These are phyloP conservation scores for Peronosclerospora sorghi DNA, from an alignment of 352 stramenopile species.

Conservation along the genomic window DNA sequence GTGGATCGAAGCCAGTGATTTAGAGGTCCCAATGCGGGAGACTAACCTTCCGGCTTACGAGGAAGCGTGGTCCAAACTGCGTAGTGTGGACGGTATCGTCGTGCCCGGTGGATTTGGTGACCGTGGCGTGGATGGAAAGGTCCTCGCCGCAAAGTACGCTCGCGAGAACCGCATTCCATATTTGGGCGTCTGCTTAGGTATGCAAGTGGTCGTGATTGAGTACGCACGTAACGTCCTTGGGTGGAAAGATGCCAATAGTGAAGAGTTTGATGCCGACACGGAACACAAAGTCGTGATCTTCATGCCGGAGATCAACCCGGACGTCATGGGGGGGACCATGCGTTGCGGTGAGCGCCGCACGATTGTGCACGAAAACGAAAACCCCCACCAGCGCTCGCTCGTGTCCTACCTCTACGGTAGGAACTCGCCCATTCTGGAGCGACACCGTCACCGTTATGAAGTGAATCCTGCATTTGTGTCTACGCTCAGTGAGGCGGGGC, in stretches of 20 bases:
- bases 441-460: constrained; percentile 98
- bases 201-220: constrained; percentile 92
- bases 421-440: constrained; percentile 86
- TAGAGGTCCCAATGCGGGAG: constrained; percentile 84
- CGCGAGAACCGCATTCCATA: constrained; percentile 93
- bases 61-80: constrained; percentile 89
- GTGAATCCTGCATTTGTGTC: constrained; percentile 95
- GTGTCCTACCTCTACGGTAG: constrained; percentile 88
- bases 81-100: constrained; percentile 90
- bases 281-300: constrained; percentile 96
- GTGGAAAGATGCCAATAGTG: constrained; percentile 90
- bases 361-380: constrained; percentile 82
- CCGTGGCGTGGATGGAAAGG: constrained; percentile 97
- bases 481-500: constrained; percentile 82
- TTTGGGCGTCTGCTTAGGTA: constrained; percentile 97
- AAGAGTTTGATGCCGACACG: constrained; percentile 88
- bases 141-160: constrained; percentile 92
- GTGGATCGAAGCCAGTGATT: constrained; percentile 96
- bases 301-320: constrained; percentile 98
- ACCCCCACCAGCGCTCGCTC: constrained; percentile 76
- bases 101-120: constrained; percentile 97
- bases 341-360: constrained; percentile 94
- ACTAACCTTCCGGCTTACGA: constrained; percentile 62
- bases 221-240: constrained; percentile 92
- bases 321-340: constrained; percentile 99